phyloP scores from a whole-genome alignment of 1,284 basidiomycete species.

The Naganishia sp. region DNA sequence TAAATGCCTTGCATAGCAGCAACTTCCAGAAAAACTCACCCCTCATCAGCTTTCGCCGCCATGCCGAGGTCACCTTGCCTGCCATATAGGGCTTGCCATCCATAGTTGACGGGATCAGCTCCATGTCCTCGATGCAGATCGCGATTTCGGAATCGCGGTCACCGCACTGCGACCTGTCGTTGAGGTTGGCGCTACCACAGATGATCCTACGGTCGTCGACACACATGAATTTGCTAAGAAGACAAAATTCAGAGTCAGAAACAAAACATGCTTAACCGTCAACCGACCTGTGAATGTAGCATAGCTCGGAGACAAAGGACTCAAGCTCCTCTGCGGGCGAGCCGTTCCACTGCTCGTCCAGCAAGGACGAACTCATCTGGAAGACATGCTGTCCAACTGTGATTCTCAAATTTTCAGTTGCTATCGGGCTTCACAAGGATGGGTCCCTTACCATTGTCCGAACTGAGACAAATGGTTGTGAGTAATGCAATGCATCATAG shows the following conservation, averaged over 20 bases:
- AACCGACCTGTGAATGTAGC: conserved; percentile 70
- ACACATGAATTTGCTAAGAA: conserved; percentile 71
- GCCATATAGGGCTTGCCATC: conserved; percentile 63
- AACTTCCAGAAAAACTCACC: conserved; percentile 43
- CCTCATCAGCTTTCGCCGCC: conserved; percentile 49
- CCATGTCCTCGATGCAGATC: conserved; percentile 81
- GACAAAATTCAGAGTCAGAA: neutral
- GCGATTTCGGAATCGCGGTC: conserved; percentile 93
- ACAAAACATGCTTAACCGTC: neutral
- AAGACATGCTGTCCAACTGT: conserved; percentile 79
- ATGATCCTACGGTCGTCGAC: conserved; percentile 87
- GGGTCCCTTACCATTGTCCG: conserved; percentile 41
- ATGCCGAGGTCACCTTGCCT: conserved; percentile 44
- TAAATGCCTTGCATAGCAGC: conserved; percentile 56
- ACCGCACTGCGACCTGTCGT: conserved; percentile 65
- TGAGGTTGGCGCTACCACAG: conserved; percentile 63
- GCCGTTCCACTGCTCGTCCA: conserved; percentile 78
- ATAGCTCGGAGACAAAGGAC: conserved; percentile 75
- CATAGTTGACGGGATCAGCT: conserved; percentile 75
- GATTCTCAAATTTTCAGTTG: conserved; percentile 57
- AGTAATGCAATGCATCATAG: neutral
- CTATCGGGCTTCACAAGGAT: neutral
- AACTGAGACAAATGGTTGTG: conserved; percentile 31
- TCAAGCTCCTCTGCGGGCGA: conserved; percentile 76
- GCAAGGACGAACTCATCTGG: conserved; percentile 62